Evolutionary conservation across 805 yeast genomes (phyloP).

Genomic region (Kodamaea kaohsiungensis): DNA sequence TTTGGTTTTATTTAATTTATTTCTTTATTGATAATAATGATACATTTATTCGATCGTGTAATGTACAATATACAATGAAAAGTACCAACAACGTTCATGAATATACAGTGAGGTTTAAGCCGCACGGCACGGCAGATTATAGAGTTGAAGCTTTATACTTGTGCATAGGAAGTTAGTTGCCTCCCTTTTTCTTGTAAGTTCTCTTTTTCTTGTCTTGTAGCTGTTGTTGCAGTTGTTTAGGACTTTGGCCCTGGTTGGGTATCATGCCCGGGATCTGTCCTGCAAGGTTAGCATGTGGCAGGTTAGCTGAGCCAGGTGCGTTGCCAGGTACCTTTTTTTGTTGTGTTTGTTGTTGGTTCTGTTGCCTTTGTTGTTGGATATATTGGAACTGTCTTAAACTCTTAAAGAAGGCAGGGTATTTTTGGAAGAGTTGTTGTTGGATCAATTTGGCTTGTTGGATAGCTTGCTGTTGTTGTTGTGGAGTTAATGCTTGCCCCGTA

Average conservation of each 20-base stretch:
- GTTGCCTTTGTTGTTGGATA: conserved; percentile 25
- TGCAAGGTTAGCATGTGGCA: not conserved
- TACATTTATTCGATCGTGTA: not conserved
- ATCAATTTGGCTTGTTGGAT: conserved; percentile 39
- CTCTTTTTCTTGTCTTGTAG: conserved; percentile 12
- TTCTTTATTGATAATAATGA: not conserved
- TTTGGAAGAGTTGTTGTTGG: conserved; percentile 29
- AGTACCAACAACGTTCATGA: not conserved
- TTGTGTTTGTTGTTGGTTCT: conserved; percentile 15
- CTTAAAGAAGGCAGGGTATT: conserved; percentile 28
- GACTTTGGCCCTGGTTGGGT: conserved; percentile 6
- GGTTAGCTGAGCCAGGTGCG: not conserved
- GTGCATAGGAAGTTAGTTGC: not conserved
- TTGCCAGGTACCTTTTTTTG: conserved; percentile 3
- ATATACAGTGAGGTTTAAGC: conserved; percentile 1
- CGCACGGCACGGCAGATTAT: not conserved
- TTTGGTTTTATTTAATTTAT: not conserved
- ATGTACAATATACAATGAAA: not conserved
- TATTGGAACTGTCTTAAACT: conserved; percentile 28
- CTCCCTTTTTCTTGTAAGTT: conserved; percentile 13
- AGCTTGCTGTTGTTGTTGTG: conserved; percentile 47
- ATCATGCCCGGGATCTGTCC: conserved; percentile 1
- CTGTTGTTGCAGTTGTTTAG: not conserved
- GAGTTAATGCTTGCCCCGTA: conserved; percentile 40
- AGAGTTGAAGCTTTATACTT: not conserved